Evolutionary conservation across 164 flowering plant genomes (phyloP).

Genomic region (Nymphaea colorata): DNA sequence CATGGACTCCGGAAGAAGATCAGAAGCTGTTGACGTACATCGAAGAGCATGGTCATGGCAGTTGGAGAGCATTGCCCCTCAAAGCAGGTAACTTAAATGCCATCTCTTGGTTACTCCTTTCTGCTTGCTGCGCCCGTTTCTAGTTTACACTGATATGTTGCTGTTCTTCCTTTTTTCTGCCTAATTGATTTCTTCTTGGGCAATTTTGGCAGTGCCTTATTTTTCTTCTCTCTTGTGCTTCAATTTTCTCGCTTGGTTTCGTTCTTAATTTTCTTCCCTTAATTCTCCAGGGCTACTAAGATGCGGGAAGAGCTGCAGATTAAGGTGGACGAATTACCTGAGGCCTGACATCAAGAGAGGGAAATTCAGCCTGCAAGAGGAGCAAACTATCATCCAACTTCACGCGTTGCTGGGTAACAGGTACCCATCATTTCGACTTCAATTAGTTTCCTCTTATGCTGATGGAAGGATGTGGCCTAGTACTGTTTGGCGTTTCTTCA

Average conservation of each 20-base stretch:
- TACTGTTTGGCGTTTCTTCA: too few relatives aligned
- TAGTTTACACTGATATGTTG: background rate
- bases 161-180: background rate
- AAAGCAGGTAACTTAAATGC: slow-evolving; percentile 59
- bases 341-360: slow-evolving; percentile 95
- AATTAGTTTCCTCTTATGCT: background rate
- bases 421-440: slow-evolving; percentile 15
- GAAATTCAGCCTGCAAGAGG: slow-evolving; percentile 83
- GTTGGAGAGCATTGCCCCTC: slow-evolving; percentile 83
- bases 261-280: background rate
- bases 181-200: background rate
- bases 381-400: slow-evolving; percentile 92
- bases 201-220: background rate
- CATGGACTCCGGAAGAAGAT: slow-evolving; percentile 98
- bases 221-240: background rate
- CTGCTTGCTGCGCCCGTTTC: background rate
- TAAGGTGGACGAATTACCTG: slow-evolving; percentile 90
- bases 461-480: background rate
- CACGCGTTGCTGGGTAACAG: slow-evolving; percentile 97
- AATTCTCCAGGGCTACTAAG: slow-evolving; percentile 56
- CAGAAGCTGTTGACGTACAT: slow-evolving; percentile 89
- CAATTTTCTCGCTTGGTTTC: background rate
- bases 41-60: slow-evolving; percentile 93
- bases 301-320: slow-evolving; percentile 92
- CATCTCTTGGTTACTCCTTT: background rate